Base-by-base conservation (phyloP, 73 alveolate genomes). In the Uronychia binucleata region DNA sequence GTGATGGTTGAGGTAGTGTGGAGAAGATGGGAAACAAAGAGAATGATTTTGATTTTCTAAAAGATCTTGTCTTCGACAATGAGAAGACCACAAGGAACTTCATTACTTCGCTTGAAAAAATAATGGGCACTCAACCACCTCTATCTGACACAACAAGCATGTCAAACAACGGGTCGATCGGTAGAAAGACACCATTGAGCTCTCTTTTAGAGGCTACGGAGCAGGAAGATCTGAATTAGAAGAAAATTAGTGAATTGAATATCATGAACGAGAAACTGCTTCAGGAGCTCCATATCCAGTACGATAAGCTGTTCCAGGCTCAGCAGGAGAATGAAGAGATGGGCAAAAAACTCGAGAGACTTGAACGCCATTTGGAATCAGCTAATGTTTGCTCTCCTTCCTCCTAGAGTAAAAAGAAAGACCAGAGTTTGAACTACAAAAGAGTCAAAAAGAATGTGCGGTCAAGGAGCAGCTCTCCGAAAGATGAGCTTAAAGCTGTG, bases 21-120 rank as follows among this genome's bases (percentile, higher is more conserved):
- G 26, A 30, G 26, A 67, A 67, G 26, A 67, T 67, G 14, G 14
- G 30, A 26, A 67, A 67, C 32, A 5, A 26, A 5, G 78, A 67
- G 5, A 67, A 67, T 67, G 78, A 67, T 30, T 67, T 67, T 67
- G 78, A 67, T 26, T 5, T 67, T 1, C 78, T 67, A 5, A 67
- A 67, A 26, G 78, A 67, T 25, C 34, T 67, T 30, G 29, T 28
- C 8, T 67, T 67, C 26, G 78, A 67, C 14, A 26, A 25, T 67
- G 78, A 67, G 78, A 67, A 67, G 26, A 67, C 14, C 32, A 67
- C 1, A 1, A 67, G 26, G 5, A 67, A 67, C 32, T 26, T 67
- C 78, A 46, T 46, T 11, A 5, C 5, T 46, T 5, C 19, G n/a
- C 67, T 46, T 11, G 67, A 46, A 46, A 19, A 5, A 11, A 5